phyloP scores from a whole-genome alignment of 352 stramenopile genomes.

The Phytopythium boreale region DNA sequence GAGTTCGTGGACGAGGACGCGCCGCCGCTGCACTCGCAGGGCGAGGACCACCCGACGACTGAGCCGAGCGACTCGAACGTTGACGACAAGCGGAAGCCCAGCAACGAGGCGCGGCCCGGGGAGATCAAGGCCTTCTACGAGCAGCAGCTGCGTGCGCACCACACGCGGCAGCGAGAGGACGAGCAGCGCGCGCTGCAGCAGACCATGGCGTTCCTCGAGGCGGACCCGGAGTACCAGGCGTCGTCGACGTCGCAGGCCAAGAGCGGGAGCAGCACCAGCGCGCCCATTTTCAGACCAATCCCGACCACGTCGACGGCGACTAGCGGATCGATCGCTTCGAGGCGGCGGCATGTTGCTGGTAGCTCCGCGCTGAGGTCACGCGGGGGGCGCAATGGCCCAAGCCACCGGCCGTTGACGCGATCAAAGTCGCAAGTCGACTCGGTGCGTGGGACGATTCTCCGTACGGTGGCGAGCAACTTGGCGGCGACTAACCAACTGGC shows the following conservation, averaged over 20 bases:
- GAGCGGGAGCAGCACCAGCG: neutral
- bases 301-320: neutral
- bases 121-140: constrained; percentile 48
- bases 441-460: neutral
- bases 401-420: constrained; percentile 23
- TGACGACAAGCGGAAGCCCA: neutral
- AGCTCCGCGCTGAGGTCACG: neutral
- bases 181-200: constrained; percentile 41
- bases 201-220: constrained; percentile 52
- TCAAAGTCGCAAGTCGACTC: constrained; percentile 16
- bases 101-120: constrained; percentile 12
- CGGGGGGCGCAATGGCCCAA: neutral
- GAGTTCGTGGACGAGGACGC: constrained; percentile 57
- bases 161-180: constrained; percentile 23
- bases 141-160: constrained; percentile 26
- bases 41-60: constrained; percentile 19
- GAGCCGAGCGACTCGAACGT: no score
- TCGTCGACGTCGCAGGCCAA: neutral
- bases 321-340: neutral
- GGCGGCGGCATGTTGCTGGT: neutral
- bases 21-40: constrained; percentile 21
- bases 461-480: neutral
- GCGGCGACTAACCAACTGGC: neutral
- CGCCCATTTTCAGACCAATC: neutral
- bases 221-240: constrained; percentile 42